Percentiles rank a stretch among this genome's conserved stretches.
Conservation (phyloP, 352 stramenopile genomes). For the Aphanomyces stellatus region DNA sequence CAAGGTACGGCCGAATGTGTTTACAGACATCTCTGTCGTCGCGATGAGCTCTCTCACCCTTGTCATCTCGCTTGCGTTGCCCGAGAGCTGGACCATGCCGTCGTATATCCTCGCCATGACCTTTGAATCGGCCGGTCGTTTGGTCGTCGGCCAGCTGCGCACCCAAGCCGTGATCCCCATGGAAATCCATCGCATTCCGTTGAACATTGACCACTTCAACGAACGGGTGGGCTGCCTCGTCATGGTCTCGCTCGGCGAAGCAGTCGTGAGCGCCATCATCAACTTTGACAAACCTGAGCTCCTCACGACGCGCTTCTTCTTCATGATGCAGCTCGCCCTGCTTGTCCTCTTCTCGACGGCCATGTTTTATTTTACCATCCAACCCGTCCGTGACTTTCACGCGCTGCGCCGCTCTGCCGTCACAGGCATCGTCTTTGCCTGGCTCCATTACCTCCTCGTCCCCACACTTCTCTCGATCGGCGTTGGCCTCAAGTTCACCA, state of each 20-base stretch:
- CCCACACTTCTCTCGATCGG: slow-evolving; percentile 1
- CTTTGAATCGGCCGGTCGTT: background rate
- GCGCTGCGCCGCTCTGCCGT: slow-evolving; percentile 8
- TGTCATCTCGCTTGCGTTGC: background rate
- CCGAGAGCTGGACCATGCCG: background rate
- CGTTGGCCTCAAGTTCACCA: slow-evolving; percentile 1
- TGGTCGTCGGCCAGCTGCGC: background rate
- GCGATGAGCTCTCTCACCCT: background rate
- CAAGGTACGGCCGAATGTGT: background rate
- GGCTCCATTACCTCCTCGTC: background rate
- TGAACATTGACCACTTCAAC: slow-evolving; percentile 17
- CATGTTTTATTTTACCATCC: slow-evolving; percentile 16
- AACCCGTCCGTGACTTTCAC: background rate
- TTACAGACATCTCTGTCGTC: background rate
- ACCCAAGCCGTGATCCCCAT: background rate
- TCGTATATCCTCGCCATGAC: background rate
- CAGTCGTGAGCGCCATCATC: slow-evolving; percentile 11
- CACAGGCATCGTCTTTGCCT: background rate
- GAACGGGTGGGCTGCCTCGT: slow-evolving; percentile 12
- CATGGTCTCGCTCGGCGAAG: slow-evolving; percentile 11
- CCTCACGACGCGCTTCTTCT: background rate
- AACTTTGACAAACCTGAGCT: background rate
- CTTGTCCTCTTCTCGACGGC: slow-evolving; percentile 13
- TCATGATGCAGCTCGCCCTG: slow-evolving; percentile 1
- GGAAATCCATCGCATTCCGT: background rate